Conservation (phyloP, 1,139 yeast species). For the Magnusiomyces clavatus region DNA sequence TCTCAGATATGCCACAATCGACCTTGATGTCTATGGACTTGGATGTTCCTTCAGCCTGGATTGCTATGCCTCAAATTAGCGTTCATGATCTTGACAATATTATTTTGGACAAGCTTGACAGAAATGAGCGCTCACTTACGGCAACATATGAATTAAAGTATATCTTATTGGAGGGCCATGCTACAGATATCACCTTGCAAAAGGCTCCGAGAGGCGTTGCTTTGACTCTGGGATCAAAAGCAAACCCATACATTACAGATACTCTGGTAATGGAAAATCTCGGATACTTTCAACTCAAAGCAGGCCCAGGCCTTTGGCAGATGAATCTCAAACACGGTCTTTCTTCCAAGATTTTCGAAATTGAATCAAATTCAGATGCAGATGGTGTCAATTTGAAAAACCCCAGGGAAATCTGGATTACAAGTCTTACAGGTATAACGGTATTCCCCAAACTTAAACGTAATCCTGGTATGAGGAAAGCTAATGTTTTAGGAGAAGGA, state of each 20-base stretch:
- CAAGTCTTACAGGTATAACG: conserved; percentile 39
- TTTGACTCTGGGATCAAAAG: conserved; percentile 35
- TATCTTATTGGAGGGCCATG: conserved; percentile 65
- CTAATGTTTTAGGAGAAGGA: conserved; percentile 28
- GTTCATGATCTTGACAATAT: conserved; percentile 58
- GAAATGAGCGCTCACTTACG: conserved; percentile 28
- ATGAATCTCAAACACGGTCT: conserved; percentile 40
- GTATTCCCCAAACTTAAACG: conserved; percentile 42
- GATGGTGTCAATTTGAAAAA: conserved; percentile 5
- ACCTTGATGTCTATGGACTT: conserved; percentile 50
- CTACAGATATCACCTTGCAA: conserved; percentile 38
- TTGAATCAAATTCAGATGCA: conserved; percentile 21
- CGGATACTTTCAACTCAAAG: conserved; percentile 70
- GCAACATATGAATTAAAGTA: conserved; percentile 44
- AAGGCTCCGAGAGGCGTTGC: conserved; percentile 46
- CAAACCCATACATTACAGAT: conserved; percentile 33
- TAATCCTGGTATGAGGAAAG: conserved; percentile 37
- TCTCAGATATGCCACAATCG: conserved; percentile 38
- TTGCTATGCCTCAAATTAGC: conserved; percentile 43
- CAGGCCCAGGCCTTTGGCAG: conserved; percentile 60
- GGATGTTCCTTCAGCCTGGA: conserved; percentile 63
- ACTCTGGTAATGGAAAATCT: conserved; percentile 64
- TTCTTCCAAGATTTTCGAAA: conserved; percentile 37
- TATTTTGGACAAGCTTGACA: conserved; percentile 28
- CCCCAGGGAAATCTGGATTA: conserved; percentile 23